Evolutionary conservation across 2,329 filamentous ascomycete species (phyloP), one percentile per base, ranked within the genome.

Genomic region (Fusarium compactum): DNA sequence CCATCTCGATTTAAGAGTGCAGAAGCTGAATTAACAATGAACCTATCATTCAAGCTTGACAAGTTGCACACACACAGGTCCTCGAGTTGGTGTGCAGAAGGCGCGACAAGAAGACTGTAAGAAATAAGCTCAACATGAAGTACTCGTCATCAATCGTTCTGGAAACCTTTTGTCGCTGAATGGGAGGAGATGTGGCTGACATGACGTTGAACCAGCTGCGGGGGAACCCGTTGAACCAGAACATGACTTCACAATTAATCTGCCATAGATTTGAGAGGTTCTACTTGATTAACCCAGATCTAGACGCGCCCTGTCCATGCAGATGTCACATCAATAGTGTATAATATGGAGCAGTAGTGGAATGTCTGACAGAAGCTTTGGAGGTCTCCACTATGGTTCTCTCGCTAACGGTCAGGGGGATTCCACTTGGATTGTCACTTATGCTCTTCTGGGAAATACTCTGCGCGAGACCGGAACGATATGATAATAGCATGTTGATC

Each of bases 1-100:
- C 3, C 34, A 29, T 53, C 32, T 43, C 50, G 50, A 53, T 53
- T 53, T 25, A n/a, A 38, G 10, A 38, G 10, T 38, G 34, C 18
- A n/a, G 34, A n/a, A 38, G 34, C 12, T 25, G 47, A 5, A 24
- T 7, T 18, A 10, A 22, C 24, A 27, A 41, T 27, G 11, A 12
- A 9, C 34, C 16, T 25, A 38, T 15, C 22, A 51, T 14, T 10
- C 6, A n/a, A 20, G 24, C 15, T 25, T 27, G 14, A 27, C 24
- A 18, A 4, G 8, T 15, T 51, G 6, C 12, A 6, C 16, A 15
- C 11, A 7, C 14, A 15, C n/a, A 9, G 0, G 2, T 11, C 6
- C 22, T 30, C 4, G 34, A 38, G 3, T 16, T 29, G 24, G 34
- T 53, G 34, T 43, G 24, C 5, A 18, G 14, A 22, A 38, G 27